Percentiles rank a stretch among this genome's conserved stretches.
Conservation (phyloP, 2,329 filamentous ascomycete species). For the Cadophora sp. region DNA sequence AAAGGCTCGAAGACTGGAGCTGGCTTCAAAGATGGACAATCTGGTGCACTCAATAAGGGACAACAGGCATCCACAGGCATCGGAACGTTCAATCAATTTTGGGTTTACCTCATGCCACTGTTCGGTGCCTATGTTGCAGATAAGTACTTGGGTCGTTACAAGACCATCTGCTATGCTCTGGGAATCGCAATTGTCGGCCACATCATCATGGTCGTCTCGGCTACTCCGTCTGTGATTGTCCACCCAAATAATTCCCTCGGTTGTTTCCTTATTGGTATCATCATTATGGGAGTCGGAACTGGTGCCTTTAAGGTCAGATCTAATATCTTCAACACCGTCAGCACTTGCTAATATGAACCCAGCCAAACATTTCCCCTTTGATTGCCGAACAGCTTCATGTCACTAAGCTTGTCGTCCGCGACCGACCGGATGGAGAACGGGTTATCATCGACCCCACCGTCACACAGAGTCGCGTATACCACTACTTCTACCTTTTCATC, state of each 20-base stretch:
- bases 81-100: slow-evolving; percentile 56
- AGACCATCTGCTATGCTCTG: slow-evolving; percentile 57
- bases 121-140: slow-evolving; percentile 66
- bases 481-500: slow-evolving; percentile 75
- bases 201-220: slow-evolving; percentile 67
- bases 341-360: background rate
- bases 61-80: slow-evolving; percentile 57
- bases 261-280: slow-evolving; percentile 65
- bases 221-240: slow-evolving; percentile 64
- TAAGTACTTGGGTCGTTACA: slow-evolving; percentile 69
- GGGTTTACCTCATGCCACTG: slow-evolving; percentile 57
- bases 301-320: slow-evolving; percentile 66
- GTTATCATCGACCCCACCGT: slow-evolving; percentile 66
- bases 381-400: slow-evolving; percentile 66
- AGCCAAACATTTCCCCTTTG: slow-evolving; percentile 68
- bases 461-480: slow-evolving; percentile 66
- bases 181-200: slow-evolving; percentile 66
- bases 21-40: slow-evolving; percentile 45
- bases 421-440: slow-evolving; percentile 58
- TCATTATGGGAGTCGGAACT: slow-evolving; percentile 72
- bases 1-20: slow-evolving; percentile 51
- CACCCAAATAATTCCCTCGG: slow-evolving; percentile 59
- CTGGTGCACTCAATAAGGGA: slow-evolving; percentile 53
- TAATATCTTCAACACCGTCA: no score
- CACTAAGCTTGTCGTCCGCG: slow-evolving; percentile 57